Evolutionary conservation across 305 asterid genomes (phyloP), one percentile per base, ranked within the genome.

Genomic region (Fraxinus velutina): DNA sequence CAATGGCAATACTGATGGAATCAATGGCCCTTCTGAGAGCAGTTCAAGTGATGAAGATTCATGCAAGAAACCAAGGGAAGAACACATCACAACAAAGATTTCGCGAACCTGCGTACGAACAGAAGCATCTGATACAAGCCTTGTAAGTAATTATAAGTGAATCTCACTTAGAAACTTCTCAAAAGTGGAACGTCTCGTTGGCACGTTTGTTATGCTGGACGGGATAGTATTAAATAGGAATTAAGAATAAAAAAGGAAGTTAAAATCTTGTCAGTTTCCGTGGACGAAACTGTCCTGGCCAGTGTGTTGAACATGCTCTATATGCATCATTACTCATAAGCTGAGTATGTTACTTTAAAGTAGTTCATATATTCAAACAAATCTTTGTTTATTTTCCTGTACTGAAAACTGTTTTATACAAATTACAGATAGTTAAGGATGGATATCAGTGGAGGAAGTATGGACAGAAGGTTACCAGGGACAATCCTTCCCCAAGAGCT

Each of bases 371-470:
- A 15, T 50, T 50, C 60, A 50, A 15, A 50, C 19, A 50, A 50
- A 4, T 50, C 60, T n/a, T 33, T 57, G 17, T 36, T 62, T 75
- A 66, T 50, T 44, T 71, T 17, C 37, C 71, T 17, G 19, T 77
- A 32, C 52, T 87, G 76, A 82, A 52, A 15, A 24, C 75, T 78
- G 30, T 34, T 0, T 42, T 52, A 5, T 60, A 29, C 29, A 64
- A 21, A 60, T 71, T 78, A 29, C 91, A 92, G 97, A 85, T 92
- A 34, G 92, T 92, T n/a, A 91, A 92, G 82, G 97, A 92, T 87
- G 97, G 97, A 7, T 91, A 89, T 85, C 97, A 92, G 76, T 91
- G 97, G 97, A 88, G 93, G 85, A 92, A 92, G 76, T 92, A 91
- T 85, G 97, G 97, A 9, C 95, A 92, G 86, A 92, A 92, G 81